Conservation (phyloP, 2,329 filamentous ascomycete genomes). For the Ascochyta fabae region DNA sequence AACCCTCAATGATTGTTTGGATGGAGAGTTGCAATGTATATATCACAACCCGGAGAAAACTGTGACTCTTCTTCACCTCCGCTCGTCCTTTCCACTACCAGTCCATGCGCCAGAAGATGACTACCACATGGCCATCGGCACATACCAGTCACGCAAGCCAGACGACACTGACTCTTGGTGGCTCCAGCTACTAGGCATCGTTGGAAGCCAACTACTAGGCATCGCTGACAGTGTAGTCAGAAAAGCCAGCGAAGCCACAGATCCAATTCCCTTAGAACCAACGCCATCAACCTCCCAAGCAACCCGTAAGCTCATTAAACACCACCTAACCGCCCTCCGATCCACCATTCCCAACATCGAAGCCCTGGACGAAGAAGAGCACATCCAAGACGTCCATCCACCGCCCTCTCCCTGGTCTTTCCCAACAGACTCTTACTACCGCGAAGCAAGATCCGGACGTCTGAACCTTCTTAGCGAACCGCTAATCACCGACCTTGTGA, state of each 20-base stretch:
- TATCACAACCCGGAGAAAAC: slow-evolving; percentile 4
- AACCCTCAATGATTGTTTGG: background rate
- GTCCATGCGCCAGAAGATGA: background rate
- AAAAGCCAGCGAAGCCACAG: background rate
- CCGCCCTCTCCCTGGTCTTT: background rate
- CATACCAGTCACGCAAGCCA: background rate
- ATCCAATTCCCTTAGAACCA: too few species aligned
- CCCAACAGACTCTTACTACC: background rate
- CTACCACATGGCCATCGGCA: background rate
- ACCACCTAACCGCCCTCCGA: background rate
- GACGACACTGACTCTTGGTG: background rate
- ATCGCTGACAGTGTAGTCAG: background rate
- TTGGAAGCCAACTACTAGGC: background rate
- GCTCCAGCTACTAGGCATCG: background rate
- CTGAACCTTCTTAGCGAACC: background rate
- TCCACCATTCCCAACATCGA: background rate
- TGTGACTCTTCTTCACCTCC: background rate
- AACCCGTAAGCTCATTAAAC: background rate
- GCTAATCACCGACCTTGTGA: background rate
- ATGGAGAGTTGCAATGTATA: background rate
- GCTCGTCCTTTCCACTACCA: background rate
- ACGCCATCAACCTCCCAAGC: background rate
- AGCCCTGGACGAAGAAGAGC: background rate
- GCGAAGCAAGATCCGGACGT: background rate
- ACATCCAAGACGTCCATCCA: background rate